These are phyloP conservation scores for Diaporthe velutina DNA, from an alignment of 2,329 filamentous ascomycete genomes.

Conservation along the genomic window DNA sequence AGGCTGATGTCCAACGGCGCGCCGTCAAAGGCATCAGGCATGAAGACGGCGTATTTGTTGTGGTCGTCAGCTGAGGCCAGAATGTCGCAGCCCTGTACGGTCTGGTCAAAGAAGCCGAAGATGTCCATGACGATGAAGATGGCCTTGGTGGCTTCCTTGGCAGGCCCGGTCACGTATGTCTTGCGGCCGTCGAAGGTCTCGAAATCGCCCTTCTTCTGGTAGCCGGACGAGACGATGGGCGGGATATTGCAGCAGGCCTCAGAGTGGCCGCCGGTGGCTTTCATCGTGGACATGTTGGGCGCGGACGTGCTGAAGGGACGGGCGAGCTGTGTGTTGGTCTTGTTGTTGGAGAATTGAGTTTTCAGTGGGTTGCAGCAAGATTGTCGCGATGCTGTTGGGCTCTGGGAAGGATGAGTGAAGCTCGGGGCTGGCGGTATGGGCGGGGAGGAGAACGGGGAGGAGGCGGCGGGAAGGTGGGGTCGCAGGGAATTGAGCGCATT, in stretches of 20 bases:
- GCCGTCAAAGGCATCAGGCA: constrained; percentile 92
- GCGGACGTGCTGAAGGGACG: constrained; percentile 34
- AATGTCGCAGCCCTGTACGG: constrained; percentile 78
- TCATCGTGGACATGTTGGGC: constrained; percentile 51
- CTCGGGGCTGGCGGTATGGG: background rate
- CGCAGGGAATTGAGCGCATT: constrained; percentile 1
- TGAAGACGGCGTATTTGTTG: constrained; percentile 85
- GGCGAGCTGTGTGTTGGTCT: background rate
- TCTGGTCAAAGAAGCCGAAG: constrained; percentile 79
- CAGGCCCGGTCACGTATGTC: constrained; percentile 63
- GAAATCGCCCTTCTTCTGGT: constrained; percentile 60
- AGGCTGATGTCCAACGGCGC: constrained; percentile 70
- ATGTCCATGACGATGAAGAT: constrained; percentile 76
- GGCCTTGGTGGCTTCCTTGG: constrained; percentile 63
- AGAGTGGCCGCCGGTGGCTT: constrained; percentile 53
- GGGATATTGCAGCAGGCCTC: constrained; percentile 60
- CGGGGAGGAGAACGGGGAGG: constrained; percentile 1
- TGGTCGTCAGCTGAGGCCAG: constrained; percentile 66
- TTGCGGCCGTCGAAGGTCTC: constrained; percentile 58
- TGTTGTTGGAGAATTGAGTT: background rate
- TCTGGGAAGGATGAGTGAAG: background rate
- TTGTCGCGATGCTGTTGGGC: background rate
- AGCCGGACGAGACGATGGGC: constrained; percentile 59
- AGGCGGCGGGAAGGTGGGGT: constrained; percentile 23
- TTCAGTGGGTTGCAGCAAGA: constrained; percentile 26